Base-by-base conservation (phyloP, 768 basidiomycete genomes). In the Pholiota molesta region DNA sequence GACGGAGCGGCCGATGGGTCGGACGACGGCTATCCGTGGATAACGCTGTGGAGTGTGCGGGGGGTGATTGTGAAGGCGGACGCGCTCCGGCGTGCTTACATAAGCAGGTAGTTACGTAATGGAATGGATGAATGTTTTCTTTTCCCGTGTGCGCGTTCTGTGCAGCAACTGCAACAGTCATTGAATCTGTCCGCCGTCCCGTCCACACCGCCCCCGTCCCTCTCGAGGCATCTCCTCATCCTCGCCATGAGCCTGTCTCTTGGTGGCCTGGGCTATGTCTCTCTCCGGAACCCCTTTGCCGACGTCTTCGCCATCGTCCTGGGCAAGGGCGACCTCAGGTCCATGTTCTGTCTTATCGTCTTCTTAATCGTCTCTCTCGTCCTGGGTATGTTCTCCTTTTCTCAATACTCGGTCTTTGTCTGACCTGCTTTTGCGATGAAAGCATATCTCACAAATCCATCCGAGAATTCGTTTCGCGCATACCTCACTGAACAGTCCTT, bases 401-500 rank as follows among this genome's bases (percentile, higher is more conserved):
- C 65, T 61, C 55, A 62, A 51, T 47, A 62, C 40, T 60, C 60
- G 44, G 53, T 61, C 55, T 65, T 28, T 54, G 49, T 23, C 19
- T 61, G 55, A 59, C 60, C 68, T 59, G 42, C 60, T 60, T 55
- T 59, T 62, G 55, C 56, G 52, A 54, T 31, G 9, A 51, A 79
- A 98, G 97, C 96, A 52, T 95, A 95, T 80, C 86, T 96, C 72
- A 94, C 95, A 35, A 99, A 98, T 75, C 97, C 97, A 23, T 88
- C 90, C 59, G 95, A 98, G 76, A 88, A 88, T 52, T 95, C 95
- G 7, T 98, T 99, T 77, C 88, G 96, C 56, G 83, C 94, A 19
- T 96, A 94, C 78, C 88, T 99, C 67, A 99, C 96, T n/a, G 95
- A 97, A 71, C 92, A 93, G 71, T 96, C 95, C 26, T 98, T 99